Percentiles rank a stretch among this genome's conserved stretches.
These are phyloP conservation scores for Pinus albicaulis DNA, from an alignment of 75 land plant genomes.

Conservation along the genomic window DNA sequence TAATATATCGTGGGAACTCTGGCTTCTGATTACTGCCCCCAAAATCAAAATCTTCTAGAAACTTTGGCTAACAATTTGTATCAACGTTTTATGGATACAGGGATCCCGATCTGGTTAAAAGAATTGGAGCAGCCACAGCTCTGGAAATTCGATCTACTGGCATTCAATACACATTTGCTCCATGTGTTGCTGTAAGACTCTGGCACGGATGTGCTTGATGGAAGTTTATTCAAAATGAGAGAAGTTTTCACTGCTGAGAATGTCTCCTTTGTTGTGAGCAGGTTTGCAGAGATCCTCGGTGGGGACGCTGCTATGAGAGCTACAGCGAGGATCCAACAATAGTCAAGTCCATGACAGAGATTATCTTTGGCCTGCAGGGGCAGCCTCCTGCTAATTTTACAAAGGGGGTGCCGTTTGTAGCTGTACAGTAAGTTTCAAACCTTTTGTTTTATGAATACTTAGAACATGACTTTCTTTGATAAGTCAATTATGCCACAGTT, in stretches of 20 bases:
- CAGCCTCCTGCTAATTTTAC: conserved; percentile 22
- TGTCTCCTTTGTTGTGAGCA: conserved; percentile 6
- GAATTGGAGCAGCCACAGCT: conserved; percentile 81
- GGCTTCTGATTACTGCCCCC: no score
- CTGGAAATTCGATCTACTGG: conserved; percentile 66
- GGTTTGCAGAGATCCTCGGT: conserved; percentile 87
- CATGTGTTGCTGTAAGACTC: conserved; percentile 65
- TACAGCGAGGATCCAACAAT: conserved; percentile 76
- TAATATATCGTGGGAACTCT: no score
- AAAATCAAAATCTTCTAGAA: no score
- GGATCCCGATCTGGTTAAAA: background rate
- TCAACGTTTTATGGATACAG: conserved; percentile 17
- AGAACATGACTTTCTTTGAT: no score
- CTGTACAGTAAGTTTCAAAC: no score
- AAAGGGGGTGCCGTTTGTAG: conserved; percentile 51
- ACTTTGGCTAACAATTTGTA: no score
- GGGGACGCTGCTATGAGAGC: conserved; percentile 93
- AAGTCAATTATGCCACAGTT: no score
- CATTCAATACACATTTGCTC: conserved; percentile 68
- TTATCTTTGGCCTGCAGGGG: conserved; percentile 75
- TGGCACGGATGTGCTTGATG: background rate
- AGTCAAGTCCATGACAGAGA: conserved; percentile 62
- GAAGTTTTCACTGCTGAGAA: background rate
- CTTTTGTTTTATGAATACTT: no score
- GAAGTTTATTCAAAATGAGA: no score